Percentiles rank a stretch among this genome's conserved stretches.
These are phyloP conservation scores for Hypoxylon rickii DNA, from an alignment of 495 filamentous ascomycete species.

Conservation along the genomic window DNA sequence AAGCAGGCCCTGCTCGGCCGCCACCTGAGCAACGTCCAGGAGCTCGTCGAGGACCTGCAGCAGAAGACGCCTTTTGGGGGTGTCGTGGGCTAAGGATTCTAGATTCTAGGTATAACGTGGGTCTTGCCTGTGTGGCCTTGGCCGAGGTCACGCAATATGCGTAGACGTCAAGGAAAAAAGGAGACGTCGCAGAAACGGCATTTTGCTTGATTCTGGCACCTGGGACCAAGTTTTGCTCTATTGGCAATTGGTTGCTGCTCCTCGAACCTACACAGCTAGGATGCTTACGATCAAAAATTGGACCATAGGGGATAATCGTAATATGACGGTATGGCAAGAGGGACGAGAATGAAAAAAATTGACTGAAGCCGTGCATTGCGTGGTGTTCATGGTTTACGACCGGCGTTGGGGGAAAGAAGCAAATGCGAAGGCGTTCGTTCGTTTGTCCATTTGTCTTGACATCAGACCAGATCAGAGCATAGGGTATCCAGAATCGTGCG, in stretches of 20 bases:
- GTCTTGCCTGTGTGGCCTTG: background rate
- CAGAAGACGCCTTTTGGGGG: conserved; percentile 75
- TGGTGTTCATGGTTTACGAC: conserved; percentile 18
- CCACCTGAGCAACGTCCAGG: conserved; percentile 88
- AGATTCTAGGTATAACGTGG: background rate
- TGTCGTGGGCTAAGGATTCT: conserved; percentile 41
- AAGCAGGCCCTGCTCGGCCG: conserved; percentile 82
- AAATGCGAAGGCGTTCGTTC: conserved; percentile 18
- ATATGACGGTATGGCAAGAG: no score
- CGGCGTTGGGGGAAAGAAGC: conserved; percentile 8
- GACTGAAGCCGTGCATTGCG: background rate
- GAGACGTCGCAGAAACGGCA: conserved; percentile 1
- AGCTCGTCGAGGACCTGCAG: conserved; percentile 85
- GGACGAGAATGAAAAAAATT: background rate
- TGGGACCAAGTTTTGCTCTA: background rate
- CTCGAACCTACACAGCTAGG: no score
- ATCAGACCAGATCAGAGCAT: no score
- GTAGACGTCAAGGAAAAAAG: background rate
- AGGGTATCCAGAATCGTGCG: no score
- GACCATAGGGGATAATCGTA: background rate
- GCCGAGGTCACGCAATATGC: no score
- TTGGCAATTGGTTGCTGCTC: background rate
- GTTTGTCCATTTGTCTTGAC: conserved; percentile 7
- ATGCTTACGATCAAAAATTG: no score
- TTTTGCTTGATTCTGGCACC: background rate